phyloP scores from a whole-genome alignment of 768 basidiomycete genomes.

The Pholiota conissans region DNA sequence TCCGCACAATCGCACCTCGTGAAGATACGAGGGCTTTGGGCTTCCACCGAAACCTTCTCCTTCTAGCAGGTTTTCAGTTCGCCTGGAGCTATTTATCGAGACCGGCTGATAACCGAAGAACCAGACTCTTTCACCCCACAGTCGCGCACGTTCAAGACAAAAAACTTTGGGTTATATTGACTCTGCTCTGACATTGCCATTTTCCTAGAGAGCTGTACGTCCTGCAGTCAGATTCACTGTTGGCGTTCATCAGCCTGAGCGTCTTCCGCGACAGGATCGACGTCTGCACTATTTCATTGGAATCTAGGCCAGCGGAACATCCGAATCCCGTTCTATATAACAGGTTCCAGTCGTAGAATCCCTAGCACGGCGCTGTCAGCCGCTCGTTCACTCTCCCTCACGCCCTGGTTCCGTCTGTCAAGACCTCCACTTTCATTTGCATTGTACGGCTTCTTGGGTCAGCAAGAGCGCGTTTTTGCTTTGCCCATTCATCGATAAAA shows the following conservation, averaged over 20 bases:
- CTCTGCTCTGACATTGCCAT: too few relatives aligned
- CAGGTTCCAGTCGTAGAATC: not conserved
- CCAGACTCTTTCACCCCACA: too few relatives aligned
- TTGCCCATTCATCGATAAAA: not conserved
- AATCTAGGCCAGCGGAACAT: not conserved
- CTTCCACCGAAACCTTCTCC: too few relatives aligned
- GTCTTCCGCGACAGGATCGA: too few relatives aligned
- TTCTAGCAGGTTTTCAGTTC: too few relatives aligned
- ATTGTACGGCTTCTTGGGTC: not conserved
- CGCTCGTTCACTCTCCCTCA: not conserved
- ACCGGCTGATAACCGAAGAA: too few relatives aligned
- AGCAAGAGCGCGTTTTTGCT: not conserved
- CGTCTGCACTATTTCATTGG: not conserved
- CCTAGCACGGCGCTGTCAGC: not conserved
- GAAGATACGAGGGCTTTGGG: not conserved
- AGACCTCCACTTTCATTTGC: not conserved
- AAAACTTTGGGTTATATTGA: too few relatives aligned
- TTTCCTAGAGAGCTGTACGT: too few relatives aligned
- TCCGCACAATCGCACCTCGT: conserved; percentile 4
- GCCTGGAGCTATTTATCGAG: too few relatives aligned
- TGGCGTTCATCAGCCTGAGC: too few relatives aligned
- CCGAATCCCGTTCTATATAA: not conserved
- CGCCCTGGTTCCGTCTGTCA: not conserved
- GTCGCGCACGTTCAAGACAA: too few relatives aligned
- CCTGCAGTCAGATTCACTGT: too few relatives aligned